Base-by-base conservation (phyloP, 768 basidiomycete genomes). In the Lactifluus piperatus region DNA sequence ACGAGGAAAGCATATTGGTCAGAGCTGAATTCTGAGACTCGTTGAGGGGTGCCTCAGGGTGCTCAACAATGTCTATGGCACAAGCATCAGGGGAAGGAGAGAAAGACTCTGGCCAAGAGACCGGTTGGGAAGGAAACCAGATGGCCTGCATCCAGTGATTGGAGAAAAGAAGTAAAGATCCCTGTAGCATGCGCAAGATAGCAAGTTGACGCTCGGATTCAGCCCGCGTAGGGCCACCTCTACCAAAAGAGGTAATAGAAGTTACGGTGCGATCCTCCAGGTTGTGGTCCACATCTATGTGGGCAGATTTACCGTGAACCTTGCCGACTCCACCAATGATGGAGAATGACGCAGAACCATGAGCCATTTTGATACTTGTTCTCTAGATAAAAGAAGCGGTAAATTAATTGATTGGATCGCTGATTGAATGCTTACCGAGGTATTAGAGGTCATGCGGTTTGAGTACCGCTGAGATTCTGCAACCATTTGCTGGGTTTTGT, bases 211-310 rank as follows among this genome's bases (percentile, higher is more conserved):
- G 76, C 47, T 76, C 73, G 4, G 70, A 69, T 60, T 88, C 85
- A 27, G 88, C 85, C 22, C 64, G 67, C 4, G 87, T 89, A 1
- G 79, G 80, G 39, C 72, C 77, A 41, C 79, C 83, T 34, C 74
- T 76, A 0, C 84, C 85, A 62, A 75, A 73, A 9, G 84, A 75
- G 24, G 71, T 77, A 24, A 88, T 72, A 7, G 68, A 68, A 0
- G 65, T 54, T 30, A 72, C 70, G 1, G 0, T 39, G 68, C 72
- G 69, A 58, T 74, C 65, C 70, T 68, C 55, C 51, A 75, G 56
- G 54, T 64, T 41, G 60, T 62, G 68, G 14, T 44, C 27, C 27
- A 68, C 60, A 18, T 62, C 56, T 3, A 78, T 37, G 13, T 22
- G 32, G 30, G 72, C 69, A 48, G n/a, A 24, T 4, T 60, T 58